Conservation (phyloP, 139 green algal genomes). For the Picochlorum costavermella region DNA sequence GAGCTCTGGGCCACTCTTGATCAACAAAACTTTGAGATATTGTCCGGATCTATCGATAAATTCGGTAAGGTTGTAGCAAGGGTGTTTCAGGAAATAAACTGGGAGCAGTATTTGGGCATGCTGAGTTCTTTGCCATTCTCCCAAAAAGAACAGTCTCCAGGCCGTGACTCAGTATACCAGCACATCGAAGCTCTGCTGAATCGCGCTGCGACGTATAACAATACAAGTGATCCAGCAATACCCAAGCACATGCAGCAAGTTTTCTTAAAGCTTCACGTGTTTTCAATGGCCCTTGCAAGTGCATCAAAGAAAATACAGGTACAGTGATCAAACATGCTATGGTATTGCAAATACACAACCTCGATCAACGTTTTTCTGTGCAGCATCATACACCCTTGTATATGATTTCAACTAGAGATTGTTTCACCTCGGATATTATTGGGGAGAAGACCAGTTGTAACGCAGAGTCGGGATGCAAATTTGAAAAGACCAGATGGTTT, state of each 20-base stretch:
- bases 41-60: neutral
- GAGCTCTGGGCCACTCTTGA: conserved; percentile 15
- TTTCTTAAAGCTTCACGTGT: neutral
- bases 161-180: too few species aligned
- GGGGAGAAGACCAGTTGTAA: neutral
- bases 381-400: conserved; percentile 30
- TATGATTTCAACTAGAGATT: conserved; percentile 54
- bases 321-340: neutral
- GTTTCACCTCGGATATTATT: conserved; percentile 47
- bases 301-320: neutral
- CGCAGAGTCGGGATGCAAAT: neutral
- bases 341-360: too few species aligned
- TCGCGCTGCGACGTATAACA: too few species aligned
- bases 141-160: too few species aligned
- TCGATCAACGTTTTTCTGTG: neutral
- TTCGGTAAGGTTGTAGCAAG: neutral
- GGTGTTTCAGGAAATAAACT: neutral
- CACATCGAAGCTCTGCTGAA: too few species aligned
- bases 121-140: too few species aligned
- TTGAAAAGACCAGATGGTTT: neutral
- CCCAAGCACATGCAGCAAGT: neutral
- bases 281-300: neutral
- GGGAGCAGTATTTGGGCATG: neutral
- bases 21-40: neutral
- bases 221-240: neutral